phyloP scores from a whole-genome alignment of 2,329 filamentous ascomycete species.

The Helicocarpus griseus region DNA sequence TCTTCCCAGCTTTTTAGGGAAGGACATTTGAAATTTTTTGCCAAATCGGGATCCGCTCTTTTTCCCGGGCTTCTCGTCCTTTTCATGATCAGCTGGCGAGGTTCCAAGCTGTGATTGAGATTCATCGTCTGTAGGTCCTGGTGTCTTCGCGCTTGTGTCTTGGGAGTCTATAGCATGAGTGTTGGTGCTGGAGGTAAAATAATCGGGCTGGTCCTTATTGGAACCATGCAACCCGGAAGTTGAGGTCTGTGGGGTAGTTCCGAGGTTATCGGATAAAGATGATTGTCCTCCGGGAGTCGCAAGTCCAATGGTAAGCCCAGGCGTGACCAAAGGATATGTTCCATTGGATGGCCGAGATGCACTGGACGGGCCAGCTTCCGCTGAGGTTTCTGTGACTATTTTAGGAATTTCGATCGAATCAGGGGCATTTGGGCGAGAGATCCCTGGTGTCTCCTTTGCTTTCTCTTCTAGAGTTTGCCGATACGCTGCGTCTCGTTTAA shows the following conservation, averaged over 20 bases:
- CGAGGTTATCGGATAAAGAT: conserved; percentile 18
- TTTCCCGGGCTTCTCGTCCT: conserved; percentile 54
- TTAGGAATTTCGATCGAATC: conserved; percentile 50
- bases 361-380: conserved; percentile 2
- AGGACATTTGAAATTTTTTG: conserved; percentile 71
- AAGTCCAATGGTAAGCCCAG: conserved; percentile 67
- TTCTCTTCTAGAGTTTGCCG: conserved; percentile 59
- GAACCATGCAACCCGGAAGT: conserved; percentile 15
- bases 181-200: conserved; percentile 8
- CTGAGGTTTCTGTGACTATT: conserved; percentile 6
- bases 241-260: conserved; percentile 24
- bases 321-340: conserved; percentile 53
- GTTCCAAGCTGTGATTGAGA: conserved; percentile 2
- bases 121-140: conserved; percentile 13
- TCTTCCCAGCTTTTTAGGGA: conserved; percentile 70
- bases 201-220: conserved; percentile 5
- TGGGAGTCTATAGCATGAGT: conserved; percentile 14
- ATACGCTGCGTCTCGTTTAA: conserved; percentile 66
- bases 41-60: conserved; percentile 55
- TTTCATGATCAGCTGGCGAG: conserved; percentile 22
- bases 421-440: conserved; percentile 50
- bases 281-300: conserved; percentile 50
- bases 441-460: conserved; percentile 48
- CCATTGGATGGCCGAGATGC: conserved; percentile 55
- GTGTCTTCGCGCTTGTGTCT: conserved; percentile 16